Evolutionary conservation across 164 flowering plant genomes (phyloP), one percentile per base, ranked within the genome.

Genomic region (Piper betle): DNA sequence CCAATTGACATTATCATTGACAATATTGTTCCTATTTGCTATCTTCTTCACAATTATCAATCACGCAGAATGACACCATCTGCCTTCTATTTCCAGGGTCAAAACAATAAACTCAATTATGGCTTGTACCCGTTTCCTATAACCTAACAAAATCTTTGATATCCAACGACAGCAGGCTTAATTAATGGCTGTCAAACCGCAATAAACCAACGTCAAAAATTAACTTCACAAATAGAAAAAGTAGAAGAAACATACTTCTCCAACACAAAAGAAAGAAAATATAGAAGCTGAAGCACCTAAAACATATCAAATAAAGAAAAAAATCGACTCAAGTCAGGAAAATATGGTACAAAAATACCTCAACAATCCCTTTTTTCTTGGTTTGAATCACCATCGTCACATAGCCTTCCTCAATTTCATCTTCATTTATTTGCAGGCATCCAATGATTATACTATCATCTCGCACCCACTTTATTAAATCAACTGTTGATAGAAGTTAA

Each of bases 391-490:
- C 81, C 73, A 82, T 96, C 57, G 88, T 78, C 59, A 83, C 42
- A 72, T 88, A 91, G 68, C 77, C 74, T 63, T 82, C 91, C 78
- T 86, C 95, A 18, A 58, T 67, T 3, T 82, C 91, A 57, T 80
- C 86, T 19, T 67, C 79, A 65, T 75, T 73, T 55, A 74, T 40
- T 61, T 71, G 79, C 63, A 78, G 69, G 80, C 93, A 86, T 54
- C 99, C 99, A 5, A 94, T 53, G 58, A 87, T 63, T 40, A 94
- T 86, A 58, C 86, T 79, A 73, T 86, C 95, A 55, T 63, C 71
- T 19, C 96, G 91, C 60, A 84, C 72, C 97, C 99, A 91, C 76
- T 75, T 82, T 80, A 91, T 77, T 43, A 84, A 80, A 75, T 91
- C 95, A 74, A 91, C 97, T 88, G 82, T 40, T 55, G 60, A 66